Conservation (phyloP, 1,284 basidiomycete genomes). For the Mycosarcoma maydis region DNA sequence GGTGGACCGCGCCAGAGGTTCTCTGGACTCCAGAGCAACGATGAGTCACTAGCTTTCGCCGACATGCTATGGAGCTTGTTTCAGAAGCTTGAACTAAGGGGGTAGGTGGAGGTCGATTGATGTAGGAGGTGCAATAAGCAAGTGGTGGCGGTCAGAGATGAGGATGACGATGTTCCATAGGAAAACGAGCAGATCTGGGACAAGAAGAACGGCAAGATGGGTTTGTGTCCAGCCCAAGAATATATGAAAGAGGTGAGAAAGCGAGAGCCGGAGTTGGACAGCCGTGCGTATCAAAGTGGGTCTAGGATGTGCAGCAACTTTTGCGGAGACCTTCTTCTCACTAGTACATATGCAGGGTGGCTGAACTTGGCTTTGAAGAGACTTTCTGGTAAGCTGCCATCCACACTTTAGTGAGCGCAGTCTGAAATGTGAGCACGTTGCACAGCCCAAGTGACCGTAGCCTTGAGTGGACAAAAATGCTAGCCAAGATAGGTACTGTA, state of each 20-base stretch:
- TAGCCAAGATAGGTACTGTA: too few species aligned
- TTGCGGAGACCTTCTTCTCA: neutral
- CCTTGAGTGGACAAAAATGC: too few species aligned
- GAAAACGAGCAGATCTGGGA: too few species aligned
- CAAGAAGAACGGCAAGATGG: too few species aligned
- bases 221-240: too few species aligned
- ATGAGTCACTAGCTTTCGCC: neutral
- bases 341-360: too few species aligned
- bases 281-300: neutral
- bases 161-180: neutral
- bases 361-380: too few species aligned
- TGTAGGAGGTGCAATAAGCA: neutral
- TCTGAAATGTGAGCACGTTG: too few species aligned
- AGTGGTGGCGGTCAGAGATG: neutral
- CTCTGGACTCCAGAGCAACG: conserved; percentile 5
- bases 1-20: conserved; percentile 20
- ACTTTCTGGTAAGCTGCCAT: too few species aligned
- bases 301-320: neutral
- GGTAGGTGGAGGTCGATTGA: neutral
- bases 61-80: conserved; percentile 3
- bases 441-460: too few species aligned
- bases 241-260: neutral
- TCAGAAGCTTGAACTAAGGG: neutral
- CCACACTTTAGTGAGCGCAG: too few species aligned
- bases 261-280: neutral